A percentile compares a stretch with the other conserved stretches of the same genome.
Evolutionary conservation across 805 yeast species (phyloP).

Genomic region (Ogataea paradorogensis): DNA sequence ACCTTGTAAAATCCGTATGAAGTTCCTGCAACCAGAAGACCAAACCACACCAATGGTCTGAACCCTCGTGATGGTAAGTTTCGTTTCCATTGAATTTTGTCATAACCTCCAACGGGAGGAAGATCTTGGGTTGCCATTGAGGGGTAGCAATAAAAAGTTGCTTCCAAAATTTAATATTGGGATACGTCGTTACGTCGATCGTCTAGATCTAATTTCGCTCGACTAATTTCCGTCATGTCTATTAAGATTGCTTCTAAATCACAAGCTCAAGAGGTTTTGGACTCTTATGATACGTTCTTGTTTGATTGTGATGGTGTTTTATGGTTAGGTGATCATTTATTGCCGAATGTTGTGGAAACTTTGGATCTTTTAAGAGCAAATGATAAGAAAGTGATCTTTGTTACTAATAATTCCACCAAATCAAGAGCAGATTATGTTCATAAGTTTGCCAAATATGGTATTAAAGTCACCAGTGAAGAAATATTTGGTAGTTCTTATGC

Average conservation of each 20-base stretch:
- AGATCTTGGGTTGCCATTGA: conserved; percentile 54
- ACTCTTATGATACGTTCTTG: conserved; percentile 74
- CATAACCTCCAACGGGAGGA: conserved; percentile 86
- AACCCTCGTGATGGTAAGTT: conserved; percentile 84
- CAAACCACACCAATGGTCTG: conserved; percentile 70
- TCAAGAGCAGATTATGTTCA: conserved; percentile 72
- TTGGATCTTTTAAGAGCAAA: conserved; percentile 50
- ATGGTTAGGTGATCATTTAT: conserved; percentile 82
- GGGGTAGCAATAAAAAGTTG: conserved; percentile 5
- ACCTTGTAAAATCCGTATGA: conserved; percentile 70
- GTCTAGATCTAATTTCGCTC: conserved; percentile 6
- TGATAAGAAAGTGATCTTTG: conserved; percentile 77
- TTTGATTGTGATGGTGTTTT: conserved; percentile 98
- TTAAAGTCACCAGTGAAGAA: conserved; percentile 53
- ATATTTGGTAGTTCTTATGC: conserved; percentile 93
- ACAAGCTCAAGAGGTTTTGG: conserved; percentile 54
- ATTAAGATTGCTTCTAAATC: conserved; percentile 45
- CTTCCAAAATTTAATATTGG: too few species aligned
- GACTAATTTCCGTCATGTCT: conserved; percentile 36
- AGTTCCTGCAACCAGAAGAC: conserved; percentile 59
- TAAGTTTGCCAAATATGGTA: conserved; percentile 66
- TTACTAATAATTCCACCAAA: conserved; percentile 94
- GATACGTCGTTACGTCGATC: conserved; percentile 13
- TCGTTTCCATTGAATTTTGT: conserved; percentile 85
- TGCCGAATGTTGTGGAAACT: conserved; percentile 80